Evolutionary conservation across 2,329 filamentous ascomycete species (phyloP).

Genomic region (Claviceps quebecensis): DNA sequence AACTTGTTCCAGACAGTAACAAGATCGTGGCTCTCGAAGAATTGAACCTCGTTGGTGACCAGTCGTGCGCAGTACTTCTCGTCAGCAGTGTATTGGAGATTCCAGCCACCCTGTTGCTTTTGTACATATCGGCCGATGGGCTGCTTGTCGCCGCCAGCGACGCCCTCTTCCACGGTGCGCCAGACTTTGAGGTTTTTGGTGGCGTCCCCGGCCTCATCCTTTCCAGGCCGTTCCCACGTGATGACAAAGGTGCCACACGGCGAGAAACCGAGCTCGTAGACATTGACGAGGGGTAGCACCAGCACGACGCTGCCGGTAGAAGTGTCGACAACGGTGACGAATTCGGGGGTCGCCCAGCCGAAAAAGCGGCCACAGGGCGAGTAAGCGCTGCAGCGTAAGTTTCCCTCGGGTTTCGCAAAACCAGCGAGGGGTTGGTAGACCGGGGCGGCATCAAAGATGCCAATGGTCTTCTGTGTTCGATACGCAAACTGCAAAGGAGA

Average conservation of each 20-base stretch:
- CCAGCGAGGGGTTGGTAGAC: conserved; percentile 74
- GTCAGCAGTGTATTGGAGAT: conserved; percentile 89
- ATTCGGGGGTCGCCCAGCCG: conserved; percentile 81
- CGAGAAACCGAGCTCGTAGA: conserved; percentile 91
- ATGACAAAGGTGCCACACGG: conserved; percentile 84
- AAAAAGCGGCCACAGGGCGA: conserved; percentile 94
- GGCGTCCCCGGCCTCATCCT: conserved; percentile 87
- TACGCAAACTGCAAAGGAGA: conserved; percentile 89
- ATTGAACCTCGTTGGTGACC: conserved; percentile 95
- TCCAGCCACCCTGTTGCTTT: conserved; percentile 91
- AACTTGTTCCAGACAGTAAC: conserved; percentile 89
- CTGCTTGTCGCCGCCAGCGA: conserved; percentile 49
- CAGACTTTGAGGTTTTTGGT: conserved; percentile 96
- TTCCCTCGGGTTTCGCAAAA: conserved; percentile 80
- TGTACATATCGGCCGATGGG: conserved; percentile 86
- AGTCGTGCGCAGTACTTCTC: conserved; percentile 85
- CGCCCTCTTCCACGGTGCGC: conserved; percentile 61
- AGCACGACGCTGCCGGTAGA: conserved; percentile 61
- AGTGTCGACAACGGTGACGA: conserved; percentile 74
- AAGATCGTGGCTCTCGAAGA: conserved; percentile 81
- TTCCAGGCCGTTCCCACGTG: conserved; percentile 87
- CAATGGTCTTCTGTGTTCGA: conserved; percentile 93
- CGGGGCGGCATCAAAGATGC: conserved; percentile 81
- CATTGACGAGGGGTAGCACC: conserved; percentile 63
- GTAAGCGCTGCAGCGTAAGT: conserved; percentile 87